Evolutionary conservation across 2,329 filamentous ascomycete genomes (phyloP).

Genomic region (Aspergillus oerlinghausenensis): DNA sequence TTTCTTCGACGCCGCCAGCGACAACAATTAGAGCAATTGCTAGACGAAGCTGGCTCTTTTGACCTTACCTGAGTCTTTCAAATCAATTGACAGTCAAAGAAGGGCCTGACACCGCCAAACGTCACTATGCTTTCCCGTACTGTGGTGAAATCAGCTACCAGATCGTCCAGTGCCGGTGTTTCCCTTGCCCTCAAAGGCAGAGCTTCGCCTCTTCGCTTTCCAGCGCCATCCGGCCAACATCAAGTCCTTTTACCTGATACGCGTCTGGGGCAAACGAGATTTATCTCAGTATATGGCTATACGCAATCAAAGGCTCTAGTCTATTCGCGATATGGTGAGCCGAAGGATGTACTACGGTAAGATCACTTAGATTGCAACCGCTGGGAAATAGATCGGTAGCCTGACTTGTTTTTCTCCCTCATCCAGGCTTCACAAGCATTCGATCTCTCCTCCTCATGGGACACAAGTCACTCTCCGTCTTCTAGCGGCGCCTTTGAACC

Average conservation of each 20-base stretch:
- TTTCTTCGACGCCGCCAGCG: conserved; percentile 3
- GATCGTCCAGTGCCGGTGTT: conserved; percentile 10
- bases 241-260: conserved; percentile 7
- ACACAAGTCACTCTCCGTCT: conserved; percentile 73
- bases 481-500: conserved; percentile 89
- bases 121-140: conserved; percentile 27
- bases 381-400: background rate
- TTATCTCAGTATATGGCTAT: conserved; percentile 46
- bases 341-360: conserved; percentile 45
- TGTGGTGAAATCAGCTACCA: conserved; percentile 18
- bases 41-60: background rate
- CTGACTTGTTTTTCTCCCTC: background rate
- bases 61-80: background rate
- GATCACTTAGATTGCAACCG: background rate
- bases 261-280: conserved; percentile 25
- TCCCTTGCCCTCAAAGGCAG: conserved; percentile 10
- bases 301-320: conserved; percentile 47
- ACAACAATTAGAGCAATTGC: background rate
- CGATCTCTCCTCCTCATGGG: conserved; percentile 50
- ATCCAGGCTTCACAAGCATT: conserved; percentile 43
- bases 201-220: conserved; percentile 8
- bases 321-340: conserved; percentile 46
- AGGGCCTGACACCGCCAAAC: background rate
- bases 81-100: background rate
- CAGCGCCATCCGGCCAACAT: conserved; percentile 1